Evolutionary conservation across 768 basidiomycete species (phyloP), one percentile per base, ranked within the genome.

Genomic region (Podaxis sp.): DNA sequence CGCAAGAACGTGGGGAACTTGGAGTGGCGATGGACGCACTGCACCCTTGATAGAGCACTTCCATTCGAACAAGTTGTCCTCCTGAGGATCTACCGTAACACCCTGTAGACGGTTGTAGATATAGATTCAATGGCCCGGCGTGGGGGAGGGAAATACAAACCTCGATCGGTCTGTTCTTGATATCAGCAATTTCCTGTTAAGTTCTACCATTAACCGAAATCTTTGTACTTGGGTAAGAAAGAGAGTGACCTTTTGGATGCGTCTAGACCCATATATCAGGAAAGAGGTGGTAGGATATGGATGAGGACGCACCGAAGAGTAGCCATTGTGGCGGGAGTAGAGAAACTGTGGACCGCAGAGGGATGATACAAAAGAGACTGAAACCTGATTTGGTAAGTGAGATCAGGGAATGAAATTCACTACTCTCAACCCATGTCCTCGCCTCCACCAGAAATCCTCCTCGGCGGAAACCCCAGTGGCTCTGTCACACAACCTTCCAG

Each of bases 11-110:
- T 35, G 51, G 25, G 5, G 44, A 51, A 10, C 32, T 18, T 27
- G 59, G 38, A 46, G 61, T 46, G 35, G 38, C 16, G 6, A n/a
- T 11, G 55, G 46, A 73, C 87, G 64, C 64, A 93, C 91, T 50
- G 84, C 78, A 58, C 87, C 91, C 70, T 87, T 90, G 65, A 93
- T 83, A 9, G 79, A 69, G 64, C 91, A 91, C 61, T 88, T 83
- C 93, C 92, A 93, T 62, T 85, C 74, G 59, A 90, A 83, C 18
- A 93, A 48, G 70, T 93, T 91, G 61, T 86, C 85, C 9, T 92
- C 91, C 46, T 81, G 76, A 1, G 84, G 77, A 47, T 86, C 82
- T 14, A 87, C 84, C 2, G 76, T 72, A 37, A 93, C 64, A 13
- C 84, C 87, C 91, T 93, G 61, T 1, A 51, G 2, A 38, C 44